Evolutionary conservation across 768 basidiomycete genomes (phyloP), one percentile per base, ranked within the genome.

Genomic region (Daedaleopsis sinensis): DNA sequence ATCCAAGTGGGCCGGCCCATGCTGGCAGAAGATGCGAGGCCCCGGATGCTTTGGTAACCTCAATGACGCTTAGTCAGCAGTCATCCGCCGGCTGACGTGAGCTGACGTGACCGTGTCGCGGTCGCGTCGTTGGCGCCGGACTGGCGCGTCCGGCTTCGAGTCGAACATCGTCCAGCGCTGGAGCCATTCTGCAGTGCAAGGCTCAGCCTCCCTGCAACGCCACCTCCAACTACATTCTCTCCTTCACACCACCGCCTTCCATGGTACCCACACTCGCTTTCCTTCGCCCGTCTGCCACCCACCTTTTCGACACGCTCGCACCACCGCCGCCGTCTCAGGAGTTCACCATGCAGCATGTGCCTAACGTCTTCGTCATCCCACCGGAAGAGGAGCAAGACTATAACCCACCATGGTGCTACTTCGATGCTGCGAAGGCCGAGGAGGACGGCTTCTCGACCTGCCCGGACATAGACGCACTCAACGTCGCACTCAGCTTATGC

Each of bases 311-410:
- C 27, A 50, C 67, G 47, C 36, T 58, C 62, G 64, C 60, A 9
- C 71, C 71, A 9, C 71, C 71, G 23, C 68, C 74, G n/a, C 71
- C 70, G 2, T 67, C 70, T n/a, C 71, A 74, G 11, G 58, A 67
- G 24, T 59, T 70, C 38, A 65, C 67, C 49, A 64, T 68, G 57
- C 63, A 65, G 23, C 61, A 27, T 11, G 46, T 62, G 37, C 76
- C 76, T 6, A 67, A 74, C 52, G 76, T 77, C 18, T 68, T 74
- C 61, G 73, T 77, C 16, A 71, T 71, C 27, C 74, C 76, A 9
- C 76, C 76, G 16, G 76, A 77, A 59, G 76, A 77, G 46, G 76
- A 77, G 56, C 73, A 74, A 42, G 65, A 66, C 5, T 66, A 70
- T 12, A 71, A 70, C 18, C 74, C 72, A 16, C 76, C 76, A 2